Base-by-base conservation (phyloP, 345 rosid species). In the Moricandia moricandioides region DNA sequence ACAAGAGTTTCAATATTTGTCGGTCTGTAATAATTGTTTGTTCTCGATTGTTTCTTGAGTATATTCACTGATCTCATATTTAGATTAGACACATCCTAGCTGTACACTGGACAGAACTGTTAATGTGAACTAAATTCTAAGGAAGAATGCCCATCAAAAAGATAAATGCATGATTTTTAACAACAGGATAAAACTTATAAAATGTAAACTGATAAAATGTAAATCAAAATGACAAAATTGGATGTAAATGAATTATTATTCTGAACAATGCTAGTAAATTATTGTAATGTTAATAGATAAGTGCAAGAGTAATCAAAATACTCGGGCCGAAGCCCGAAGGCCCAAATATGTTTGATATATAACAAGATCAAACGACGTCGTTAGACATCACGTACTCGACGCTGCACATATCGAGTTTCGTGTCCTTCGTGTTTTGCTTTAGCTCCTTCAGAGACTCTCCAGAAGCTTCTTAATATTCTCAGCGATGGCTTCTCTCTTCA, bases 381-480 rank as follows among this genome's bases (percentile, higher is more conserved):
- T 13, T 3, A 3, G 17, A 13, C n/a, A 0, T 1, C 5, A 40
- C 49, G n/a, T 39, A 40, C 14, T 12, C 49, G 17, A 0, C 7
- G 52, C 8, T 13, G 52, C 14, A 45, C 17, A 45, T 0, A 40
- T 40, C 49, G 49, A 45, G 52, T n/a, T 9, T 43, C 55, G 58
- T 72, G 21, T 72, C 21, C 30, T 34, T 31, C 1, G 21, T 10
- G 39, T 4, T 66, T 21, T 26, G 61, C 33, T n/a, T n/a, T n/a
- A n/a, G n/a, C n/a, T n/a, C n/a, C 35, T 33, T 33, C 34, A 47
- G 24, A 40, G 31, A 55, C 60, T 11, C 16, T 75, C 69, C 35
- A 69, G 68, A 67, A 59, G 11, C 10, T 68, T 67, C 68, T 33
- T 59, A 30, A 14, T 24, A 54, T 30, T 43, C 52, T 31, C 40